Base-by-base conservation (phyloP, 805 yeast genomes). In the Peterozyma toletana region DNA sequence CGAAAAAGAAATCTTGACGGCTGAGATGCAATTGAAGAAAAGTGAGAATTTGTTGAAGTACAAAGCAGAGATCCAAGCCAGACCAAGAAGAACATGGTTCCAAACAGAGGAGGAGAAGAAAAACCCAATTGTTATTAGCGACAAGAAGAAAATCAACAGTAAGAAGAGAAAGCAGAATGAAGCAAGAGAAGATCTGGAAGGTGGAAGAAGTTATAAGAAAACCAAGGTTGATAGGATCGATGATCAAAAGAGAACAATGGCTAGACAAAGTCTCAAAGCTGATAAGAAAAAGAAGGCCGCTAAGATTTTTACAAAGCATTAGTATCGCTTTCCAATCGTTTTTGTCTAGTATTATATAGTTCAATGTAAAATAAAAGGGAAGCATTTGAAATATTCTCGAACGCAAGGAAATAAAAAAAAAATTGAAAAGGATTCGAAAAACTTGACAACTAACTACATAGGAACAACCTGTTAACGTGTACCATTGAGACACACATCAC, bases 1-100 rank as follows among this genome's bases (percentile, higher is more conserved):
- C 51, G 96, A 86, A 53, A 91, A 91, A 64, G 95, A 88, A 59
- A 70, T 91, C 41, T 61, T 87, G 29, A 77, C 77, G 44, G 98
- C 97, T 1, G 99, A 93, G 67, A 83, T 88, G 85, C 93, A 93
- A 60, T 63, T 91, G 39, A 76, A 75, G 50, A 87, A 85, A 62
- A 96, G 96, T 45, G 85, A 84, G 55, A 93, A 93, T 62, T 54
- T 93, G 60, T 66, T 93, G 50, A 83, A 77, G 57, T 89, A 86
- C 55, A 78, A 79, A 52, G 77, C 76, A 42, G 98, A 93, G 63
- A 93, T 93, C 57, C 75, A 78, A 51, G 69, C 96, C 1, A 77
- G 97, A 57, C 98, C 99, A 31, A 88, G 78, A 63, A 80, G 99
- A 67, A 93, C 99, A 0, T 93, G 99, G 99, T 91, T 93, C 63